Conservation (phyloP, 257 asterid genomes). For the Solanum neorickii region DNA sequence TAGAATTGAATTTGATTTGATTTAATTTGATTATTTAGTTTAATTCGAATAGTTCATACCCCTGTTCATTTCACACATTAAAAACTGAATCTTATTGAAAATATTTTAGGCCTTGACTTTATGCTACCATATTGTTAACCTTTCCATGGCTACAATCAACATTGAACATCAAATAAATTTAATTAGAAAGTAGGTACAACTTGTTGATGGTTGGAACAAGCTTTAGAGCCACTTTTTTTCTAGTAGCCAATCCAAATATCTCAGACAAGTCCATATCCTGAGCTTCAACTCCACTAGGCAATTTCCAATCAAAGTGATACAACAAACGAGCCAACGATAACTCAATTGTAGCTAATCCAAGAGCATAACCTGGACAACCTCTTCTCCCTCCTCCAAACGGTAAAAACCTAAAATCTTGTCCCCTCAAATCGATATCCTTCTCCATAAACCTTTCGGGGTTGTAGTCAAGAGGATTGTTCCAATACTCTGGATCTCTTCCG, state of each 20-base stretch:
- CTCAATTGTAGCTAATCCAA: conserved; percentile 26
- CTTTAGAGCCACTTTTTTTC: conserved; percentile 13
- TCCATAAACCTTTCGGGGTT: conserved; percentile 14
- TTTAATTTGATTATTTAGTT: too few species aligned
- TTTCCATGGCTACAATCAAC: background rate
- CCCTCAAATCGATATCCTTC: conserved; percentile 12
- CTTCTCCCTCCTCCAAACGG: conserved; percentile 34
- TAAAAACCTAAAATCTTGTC: conserved; percentile 20
- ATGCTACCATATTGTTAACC: background rate
- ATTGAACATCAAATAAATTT: background rate
- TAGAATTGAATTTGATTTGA: too few species aligned
- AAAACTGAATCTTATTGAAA: background rate
- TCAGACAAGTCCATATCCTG: conserved; percentile 14
- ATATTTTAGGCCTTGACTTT: background rate
- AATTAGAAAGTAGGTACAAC: background rate
- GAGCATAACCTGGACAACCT: conserved; percentile 27
- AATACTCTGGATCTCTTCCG: conserved; percentile 11
- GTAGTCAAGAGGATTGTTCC: conserved; percentile 16
- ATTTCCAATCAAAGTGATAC: conserved; percentile 18
- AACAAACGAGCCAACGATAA: conserved; percentile 15
- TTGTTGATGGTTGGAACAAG: conserved; percentile 13
- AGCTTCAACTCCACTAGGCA: conserved; percentile 12
- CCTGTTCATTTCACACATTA: background rate
- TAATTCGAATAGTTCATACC: too few species aligned
- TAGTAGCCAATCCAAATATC: conserved; percentile 22